Base-by-base conservation (phyloP, 352 stramenopile genomes). In the Phytophthora megakarya region DNA sequence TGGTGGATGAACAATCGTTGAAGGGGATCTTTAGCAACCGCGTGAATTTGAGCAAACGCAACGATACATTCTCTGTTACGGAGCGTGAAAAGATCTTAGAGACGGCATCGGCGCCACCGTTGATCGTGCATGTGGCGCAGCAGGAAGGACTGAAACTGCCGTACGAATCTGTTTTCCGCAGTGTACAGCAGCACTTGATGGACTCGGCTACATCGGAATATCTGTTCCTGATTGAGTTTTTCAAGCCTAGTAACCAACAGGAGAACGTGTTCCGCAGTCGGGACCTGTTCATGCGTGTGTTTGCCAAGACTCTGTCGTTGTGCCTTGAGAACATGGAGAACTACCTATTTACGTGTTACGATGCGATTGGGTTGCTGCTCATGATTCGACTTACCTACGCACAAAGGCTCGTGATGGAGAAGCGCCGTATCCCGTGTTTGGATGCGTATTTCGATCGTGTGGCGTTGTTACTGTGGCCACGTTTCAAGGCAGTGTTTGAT, bases 311-410 rank as follows among this genome's bases (percentile, higher is more conserved):
- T 23, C 77, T 99, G n/a, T 96, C 88, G 3, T 59, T 98, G 23
- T 92, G 97, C 40, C 76, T 99, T 15, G 97, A 99, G 67, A 97
- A 99, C 65, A 73, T 99, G 46, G 97, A 99, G 61, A 99, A 99
- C 75, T 99, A 99, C 62, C 70, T 99, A 2, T 99, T 98, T 69
- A 96, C 88, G 44, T 99, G 88, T 64, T 97, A 98, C 66, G 97
- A 99, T 81, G 92, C 88, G 15, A 92, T 99, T 23, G 97, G 88
- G 30, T 75, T 99, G 22, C 82, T 99, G n/a, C 85, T 99, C 15
- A 99, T 99, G 96, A 98, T 99, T 65, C 97, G 97, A 25, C 76
- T 99, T 19, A 99, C 94, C 18, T 91, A 98, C 54, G 68, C 81
- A 11, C 88, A 97, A 61, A 76, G 84, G 7, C 48, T 88, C 12